phyloP scores from a whole-genome alignment of 1,284 basidiomycete species.

The Meripilus lineatus region DNA sequence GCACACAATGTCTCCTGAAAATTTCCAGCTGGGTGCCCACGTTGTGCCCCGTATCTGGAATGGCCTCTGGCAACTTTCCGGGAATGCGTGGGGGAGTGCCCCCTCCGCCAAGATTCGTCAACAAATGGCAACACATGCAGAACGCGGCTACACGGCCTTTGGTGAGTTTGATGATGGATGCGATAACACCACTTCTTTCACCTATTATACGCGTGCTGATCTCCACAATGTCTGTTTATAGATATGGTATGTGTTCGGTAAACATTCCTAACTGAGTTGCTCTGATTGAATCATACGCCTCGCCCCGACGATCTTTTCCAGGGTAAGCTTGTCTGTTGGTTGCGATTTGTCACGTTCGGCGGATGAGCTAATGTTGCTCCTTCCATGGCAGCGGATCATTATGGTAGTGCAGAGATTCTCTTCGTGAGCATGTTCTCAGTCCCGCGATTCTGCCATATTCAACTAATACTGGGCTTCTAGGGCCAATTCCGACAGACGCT shows the following conservation, averaged over 20 bases:
- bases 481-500: constrained; percentile 59
- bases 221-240: constrained; percentile 12
- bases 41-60: constrained; percentile 64
- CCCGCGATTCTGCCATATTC: background rate
- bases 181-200: background rate
- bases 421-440: constrained; percentile 45
- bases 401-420: constrained; percentile 73
- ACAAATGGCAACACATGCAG: constrained; percentile 60
- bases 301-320: constrained; percentile 5
- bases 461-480: constrained; percentile 29
- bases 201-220: background rate
- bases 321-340: constrained; percentile 13
- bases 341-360: background rate
- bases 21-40: constrained; percentile 57
- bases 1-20: too few relatives aligned
- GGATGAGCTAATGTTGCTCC: background rate
- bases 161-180: constrained; percentile 49
- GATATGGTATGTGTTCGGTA: constrained; percentile 33
- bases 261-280: constrained; percentile 1
- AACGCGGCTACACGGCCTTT: constrained; percentile 68
- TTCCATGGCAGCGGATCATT: constrained; percentile 63
- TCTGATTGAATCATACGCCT: background rate
- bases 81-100: constrained; percentile 77
- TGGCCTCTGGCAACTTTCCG: constrained; percentile 80
- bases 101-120: constrained; percentile 59